Evolutionary conservation across 2,329 filamentous ascomycete genomes (phyloP), one percentile per base, ranked within the genome.

Genomic region (Pseudocercospora fijiensis): DNA sequence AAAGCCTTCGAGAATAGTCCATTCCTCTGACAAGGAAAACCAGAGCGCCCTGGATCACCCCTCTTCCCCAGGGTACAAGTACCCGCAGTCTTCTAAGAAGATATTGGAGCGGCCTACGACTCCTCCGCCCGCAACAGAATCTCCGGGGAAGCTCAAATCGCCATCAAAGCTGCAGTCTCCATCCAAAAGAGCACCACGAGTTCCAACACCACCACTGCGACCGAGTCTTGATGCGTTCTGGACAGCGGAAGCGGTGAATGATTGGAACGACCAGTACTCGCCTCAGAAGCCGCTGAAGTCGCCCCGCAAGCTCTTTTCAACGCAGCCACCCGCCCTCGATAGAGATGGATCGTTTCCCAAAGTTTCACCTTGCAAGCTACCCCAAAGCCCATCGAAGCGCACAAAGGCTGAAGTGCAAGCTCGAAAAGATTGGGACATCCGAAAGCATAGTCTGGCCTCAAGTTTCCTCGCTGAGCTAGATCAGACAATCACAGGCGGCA

Each of bases 391-490:
- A 26, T 65, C 73, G 60, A 66, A 76, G 68, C 67, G 70, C 28
- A 69, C 67, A 24, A 66, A 76, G 67, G 69, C 69, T 9, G 73
- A 73, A 61, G 65, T 73, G 4, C 77, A 77, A 70, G 77, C 51
- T 4, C 87, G 84, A 72, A 90, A 86, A 74, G 78, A 78, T 0
- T 94, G 92, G 73, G 83, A 87, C 11, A 76, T 79, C 8, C 75
- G 73, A 9, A 93, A 91, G 74, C 82, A 88, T 57, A 77, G 80
- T 1, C 72, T 92, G 0, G 90, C 90, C 0, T 79, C 82, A 52
- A 69, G 75, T 0, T 94, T 94, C 73, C 79, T 95, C 1, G 59
- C 67, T 0, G 88, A 91, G 68, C 85, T 95, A n/a, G 91, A 95
- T 74, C 70, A 74, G 0, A 81, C 78, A 43, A 85, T 94, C 69